Evolutionary conservation across 1,284 basidiomycete genomes (phyloP).

Genomic region (Sporisorium exsertum): DNA sequence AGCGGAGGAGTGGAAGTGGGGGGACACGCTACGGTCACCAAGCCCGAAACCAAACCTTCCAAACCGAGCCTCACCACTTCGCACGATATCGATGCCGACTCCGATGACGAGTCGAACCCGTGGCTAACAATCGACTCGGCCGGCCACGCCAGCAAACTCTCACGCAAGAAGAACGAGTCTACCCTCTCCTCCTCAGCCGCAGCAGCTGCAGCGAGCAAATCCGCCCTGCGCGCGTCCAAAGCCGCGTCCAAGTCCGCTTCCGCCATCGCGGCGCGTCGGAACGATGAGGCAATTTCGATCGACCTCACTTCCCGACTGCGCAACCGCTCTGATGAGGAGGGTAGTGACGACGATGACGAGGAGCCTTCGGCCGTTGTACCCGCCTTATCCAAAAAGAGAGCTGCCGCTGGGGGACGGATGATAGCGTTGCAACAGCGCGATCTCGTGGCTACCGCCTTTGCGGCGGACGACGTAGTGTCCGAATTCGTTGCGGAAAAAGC

Average conservation of each 20-base stretch:
- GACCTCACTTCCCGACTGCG: conserved; percentile 15
- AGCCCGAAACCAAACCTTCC: conserved; percentile 6
- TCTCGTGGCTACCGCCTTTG: conserved; percentile 92
- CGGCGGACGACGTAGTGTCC: conserved; percentile 92
- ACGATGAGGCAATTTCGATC: conserved; percentile 27
- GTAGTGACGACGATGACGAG: background rate
- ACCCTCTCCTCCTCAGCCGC: conserved; percentile 16
- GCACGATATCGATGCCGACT: background rate
- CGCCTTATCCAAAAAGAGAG: background rate
- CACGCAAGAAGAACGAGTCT: conserved; percentile 51
- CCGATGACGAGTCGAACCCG: conserved; percentile 39
- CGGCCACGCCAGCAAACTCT: conserved; percentile 20
- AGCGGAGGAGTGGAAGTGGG: conserved; percentile 18
- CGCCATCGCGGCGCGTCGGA: conserved; percentile 20
- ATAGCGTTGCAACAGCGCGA: conserved; percentile 77
- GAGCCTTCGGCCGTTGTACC: background rate
- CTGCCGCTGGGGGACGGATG: background rate
- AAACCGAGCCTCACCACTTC: background rate
- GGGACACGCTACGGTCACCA: conserved; percentile 13
- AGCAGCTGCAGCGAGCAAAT: conserved; percentile 35
- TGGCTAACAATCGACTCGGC: conserved; percentile 39
- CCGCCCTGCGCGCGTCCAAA: conserved; percentile 40
- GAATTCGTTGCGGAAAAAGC: conserved; percentile 87
- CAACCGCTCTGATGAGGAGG: conserved; percentile 14
- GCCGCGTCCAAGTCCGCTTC: conserved; percentile 46